Conservation (phyloP, 306 rosid genomes). For the Biancaea sappan region DNA sequence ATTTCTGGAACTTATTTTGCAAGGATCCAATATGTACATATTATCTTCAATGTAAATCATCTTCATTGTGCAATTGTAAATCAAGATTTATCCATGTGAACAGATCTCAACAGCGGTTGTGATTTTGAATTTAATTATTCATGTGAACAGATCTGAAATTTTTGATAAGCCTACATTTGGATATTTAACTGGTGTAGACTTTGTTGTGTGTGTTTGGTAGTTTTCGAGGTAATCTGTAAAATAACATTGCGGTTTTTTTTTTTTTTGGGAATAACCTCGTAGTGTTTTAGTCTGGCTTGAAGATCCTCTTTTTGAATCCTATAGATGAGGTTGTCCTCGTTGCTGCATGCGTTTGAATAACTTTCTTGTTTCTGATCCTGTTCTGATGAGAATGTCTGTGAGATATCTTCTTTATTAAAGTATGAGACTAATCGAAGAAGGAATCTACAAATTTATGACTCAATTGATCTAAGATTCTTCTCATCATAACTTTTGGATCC, state of each 20-base stretch:
- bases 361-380: not conserved
- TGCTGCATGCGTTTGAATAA: not conserved
- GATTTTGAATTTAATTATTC: not conserved
- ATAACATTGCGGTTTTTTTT: not conserved
- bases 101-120: slow-evolving; percentile 3
- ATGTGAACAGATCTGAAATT: not conserved
- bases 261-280: not conserved
- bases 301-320: slow-evolving; percentile 12
- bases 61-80: not conserved
- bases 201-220: slow-evolving; percentile 1
- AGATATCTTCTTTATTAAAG: not conserved
- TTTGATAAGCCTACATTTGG: not conserved
- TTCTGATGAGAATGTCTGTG: not conserved
- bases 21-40: not conserved
- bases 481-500: slow-evolving; percentile 23
- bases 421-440: slow-evolving; percentile 12
- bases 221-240: slow-evolving; percentile 1
- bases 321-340: not conserved
- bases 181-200: not conserved
- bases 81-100: not conserved
- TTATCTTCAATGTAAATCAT: not conserved
- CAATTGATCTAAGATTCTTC: slow-evolving; percentile 10
- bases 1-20: not conserved
- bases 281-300: not conserved
- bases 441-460: slow-evolving; percentile 1